Percentiles rank a stretch among this genome's conserved stretches.
Conservation (phyloP, 352 stramenopile species). For the Phytopythium mirpurense region DNA sequence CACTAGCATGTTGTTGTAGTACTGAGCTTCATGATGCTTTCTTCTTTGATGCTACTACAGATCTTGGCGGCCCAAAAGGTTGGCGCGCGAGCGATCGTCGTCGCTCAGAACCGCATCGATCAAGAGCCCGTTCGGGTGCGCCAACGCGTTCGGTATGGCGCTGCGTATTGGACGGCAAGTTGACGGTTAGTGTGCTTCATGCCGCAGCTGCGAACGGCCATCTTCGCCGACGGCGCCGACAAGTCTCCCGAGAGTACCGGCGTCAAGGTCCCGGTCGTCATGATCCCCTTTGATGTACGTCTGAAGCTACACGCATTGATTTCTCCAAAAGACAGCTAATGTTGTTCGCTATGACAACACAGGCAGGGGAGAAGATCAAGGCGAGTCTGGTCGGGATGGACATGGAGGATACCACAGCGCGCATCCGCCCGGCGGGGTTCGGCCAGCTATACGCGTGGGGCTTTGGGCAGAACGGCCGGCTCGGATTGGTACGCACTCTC, state of each 20-base stretch:
- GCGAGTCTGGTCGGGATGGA: slow-evolving; percentile 30
- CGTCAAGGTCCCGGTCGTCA: slow-evolving; percentile 64
- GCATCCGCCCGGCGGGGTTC: slow-evolving; percentile 32
- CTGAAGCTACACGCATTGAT: neutral
- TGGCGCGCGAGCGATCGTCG: slow-evolving; percentile 58
- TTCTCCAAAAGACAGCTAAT: neutral
- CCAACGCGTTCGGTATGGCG: neutral
- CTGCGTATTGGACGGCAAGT: neutral
- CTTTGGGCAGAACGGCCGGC: slow-evolving; percentile 53
- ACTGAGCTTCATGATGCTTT: too few species aligned
- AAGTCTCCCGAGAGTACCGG: slow-evolving; percentile 33
- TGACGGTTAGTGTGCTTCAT: neutral
- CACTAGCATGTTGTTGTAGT: too few species aligned
- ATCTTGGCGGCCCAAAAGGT: slow-evolving; percentile 57
- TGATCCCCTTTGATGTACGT: slow-evolving; percentile 44
- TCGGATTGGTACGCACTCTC: slow-evolving; percentile 38
- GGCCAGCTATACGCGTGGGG: slow-evolving; percentile 68
- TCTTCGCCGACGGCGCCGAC: slow-evolving; percentile 33
- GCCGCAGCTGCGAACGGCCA: slow-evolving; percentile 29
- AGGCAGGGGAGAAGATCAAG: slow-evolving; percentile 47
- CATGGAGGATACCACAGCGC: slow-evolving; percentile 35
- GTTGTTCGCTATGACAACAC: neutral
- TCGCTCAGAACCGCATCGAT: slow-evolving; percentile 53
- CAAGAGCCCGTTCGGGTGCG: slow-evolving; percentile 38
- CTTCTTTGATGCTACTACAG: too few species aligned